phyloP scores from a whole-genome alignment of 2,329 filamentous ascomycete species.

The Penicillium sp. region DNA sequence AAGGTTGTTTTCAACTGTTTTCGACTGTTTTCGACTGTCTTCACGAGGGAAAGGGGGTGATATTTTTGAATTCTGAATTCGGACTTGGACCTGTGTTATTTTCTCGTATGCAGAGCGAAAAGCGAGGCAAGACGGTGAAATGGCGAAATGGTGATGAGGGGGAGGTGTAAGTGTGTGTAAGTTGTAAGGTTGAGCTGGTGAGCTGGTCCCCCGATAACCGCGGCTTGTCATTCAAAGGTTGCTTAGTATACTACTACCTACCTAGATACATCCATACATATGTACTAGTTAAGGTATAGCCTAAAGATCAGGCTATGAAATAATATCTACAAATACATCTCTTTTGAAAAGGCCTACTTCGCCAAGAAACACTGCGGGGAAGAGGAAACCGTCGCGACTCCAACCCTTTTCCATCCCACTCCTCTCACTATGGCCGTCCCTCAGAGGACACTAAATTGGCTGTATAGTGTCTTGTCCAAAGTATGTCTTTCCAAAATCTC shows the following conservation, averaged over 20 bases:
- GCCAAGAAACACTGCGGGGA: slow-evolving; percentile 15
- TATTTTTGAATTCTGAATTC: background rate
- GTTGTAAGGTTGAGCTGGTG: too few species aligned
- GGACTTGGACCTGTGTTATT: background rate
- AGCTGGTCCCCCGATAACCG: too few species aligned
- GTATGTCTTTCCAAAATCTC: slow-evolving; percentile 43
- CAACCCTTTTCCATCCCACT: slow-evolving; percentile 5
- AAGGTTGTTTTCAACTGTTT: background rate
- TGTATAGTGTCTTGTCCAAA: slow-evolving; percentile 83
- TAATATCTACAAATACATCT: background rate
- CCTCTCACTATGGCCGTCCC: slow-evolving; percentile 58
- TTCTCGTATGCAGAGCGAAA: background rate
- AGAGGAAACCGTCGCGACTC: background rate
- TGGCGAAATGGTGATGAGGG: background rate
- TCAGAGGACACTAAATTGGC: slow-evolving; percentile 89
- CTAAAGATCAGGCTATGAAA: background rate
- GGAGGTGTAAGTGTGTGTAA: too few species aligned
- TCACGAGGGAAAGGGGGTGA: background rate
- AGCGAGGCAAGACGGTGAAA: background rate
- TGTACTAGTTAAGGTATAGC: too few species aligned
- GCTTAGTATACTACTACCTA: too few species aligned
- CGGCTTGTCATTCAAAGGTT: too few species aligned
- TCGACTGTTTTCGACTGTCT: background rate
- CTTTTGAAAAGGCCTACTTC: background rate
- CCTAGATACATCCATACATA: too few species aligned